Evolutionary conservation across 2,329 filamentous ascomycete species (phyloP).

Genomic region (Pezicula rhizophila): DNA sequence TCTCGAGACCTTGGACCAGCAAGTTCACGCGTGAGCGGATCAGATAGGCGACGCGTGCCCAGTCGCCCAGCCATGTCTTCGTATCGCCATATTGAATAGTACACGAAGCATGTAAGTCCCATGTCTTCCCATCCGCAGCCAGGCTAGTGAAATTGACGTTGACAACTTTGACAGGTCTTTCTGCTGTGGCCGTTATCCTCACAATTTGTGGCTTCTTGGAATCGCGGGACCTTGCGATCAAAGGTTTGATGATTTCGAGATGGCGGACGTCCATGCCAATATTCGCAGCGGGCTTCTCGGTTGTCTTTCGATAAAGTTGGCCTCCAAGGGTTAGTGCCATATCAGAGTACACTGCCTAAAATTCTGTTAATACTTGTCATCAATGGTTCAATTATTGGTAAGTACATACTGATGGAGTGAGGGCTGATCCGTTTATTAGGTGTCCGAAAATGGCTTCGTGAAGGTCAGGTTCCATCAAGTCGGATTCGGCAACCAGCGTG

Average conservation of each 20-base stretch:
- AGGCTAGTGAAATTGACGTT: slow-evolving; percentile 50
- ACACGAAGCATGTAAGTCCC: slow-evolving; percentile 56
- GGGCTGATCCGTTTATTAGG: slow-evolving; percentile 50
- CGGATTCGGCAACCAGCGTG: slow-evolving; percentile 26
- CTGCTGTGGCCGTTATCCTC: slow-evolving; percentile 52
- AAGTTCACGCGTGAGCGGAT: slow-evolving; percentile 57
- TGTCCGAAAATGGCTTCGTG: slow-evolving; percentile 50
- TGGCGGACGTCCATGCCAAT: slow-evolving; percentile 58
- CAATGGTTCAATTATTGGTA: too few species aligned
- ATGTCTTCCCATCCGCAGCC: slow-evolving; percentile 47
- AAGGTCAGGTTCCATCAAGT: slow-evolving; percentile 46
- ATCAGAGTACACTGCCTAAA: too few species aligned
- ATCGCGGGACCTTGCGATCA: slow-evolving; percentile 46
- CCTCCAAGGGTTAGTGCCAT: too few species aligned
- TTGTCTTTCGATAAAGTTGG: too few species aligned
- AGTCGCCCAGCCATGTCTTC: slow-evolving; percentile 57
- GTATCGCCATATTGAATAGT: slow-evolving; percentile 55
- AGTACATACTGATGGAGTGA: slow-evolving; percentile 45
- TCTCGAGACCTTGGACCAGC: slow-evolving; percentile 44
- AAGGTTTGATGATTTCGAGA: slow-evolving; percentile 64
- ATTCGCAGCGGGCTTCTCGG: slow-evolving; percentile 19
- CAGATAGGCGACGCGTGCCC: slow-evolving; percentile 62
- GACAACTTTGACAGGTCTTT: slow-evolving; percentile 48
- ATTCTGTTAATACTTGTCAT: too few species aligned
- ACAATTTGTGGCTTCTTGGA: slow-evolving; percentile 47